Evolutionary conservation across 2,329 filamentous ascomycete species (phyloP).

Genomic region (Alternaria postmessia): DNA sequence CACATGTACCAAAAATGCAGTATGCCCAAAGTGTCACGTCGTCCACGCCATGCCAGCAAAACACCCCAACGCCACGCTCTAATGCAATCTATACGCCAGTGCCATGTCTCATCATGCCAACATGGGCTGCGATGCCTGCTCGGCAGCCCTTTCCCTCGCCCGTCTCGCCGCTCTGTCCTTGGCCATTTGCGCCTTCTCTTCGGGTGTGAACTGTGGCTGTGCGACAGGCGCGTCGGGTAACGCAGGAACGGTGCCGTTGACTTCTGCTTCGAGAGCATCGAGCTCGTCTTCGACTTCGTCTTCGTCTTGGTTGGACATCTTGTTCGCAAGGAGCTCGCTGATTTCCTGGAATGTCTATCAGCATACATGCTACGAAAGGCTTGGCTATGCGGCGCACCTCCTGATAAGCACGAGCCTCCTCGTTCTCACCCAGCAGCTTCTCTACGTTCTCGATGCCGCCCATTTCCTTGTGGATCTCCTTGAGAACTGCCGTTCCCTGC

Average conservation of each 20-base stretch:
- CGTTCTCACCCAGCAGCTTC: slow-evolving; percentile 91
- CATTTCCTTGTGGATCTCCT: slow-evolving; percentile 95
- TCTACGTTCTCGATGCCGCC: slow-evolving; percentile 92
- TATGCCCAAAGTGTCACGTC: background rate
- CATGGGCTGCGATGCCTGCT: slow-evolving; percentile 48
- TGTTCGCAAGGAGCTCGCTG: slow-evolving; percentile 85
- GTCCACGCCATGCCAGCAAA: slow-evolving; percentile 13
- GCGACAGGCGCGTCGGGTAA: slow-evolving; percentile 53
- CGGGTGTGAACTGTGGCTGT: slow-evolving; percentile 41
- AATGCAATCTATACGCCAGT: slow-evolving; percentile 32
- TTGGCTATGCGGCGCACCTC: slow-evolving; percentile 63
- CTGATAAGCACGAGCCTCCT: slow-evolving; percentile 91
- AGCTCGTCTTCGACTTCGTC: slow-evolving; percentile 98
- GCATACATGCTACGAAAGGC: background rate
- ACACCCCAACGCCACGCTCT: slow-evolving; percentile 46
- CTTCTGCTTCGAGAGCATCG: slow-evolving; percentile 76
- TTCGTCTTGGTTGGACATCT: slow-evolving; percentile 93
- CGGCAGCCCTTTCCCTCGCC: slow-evolving; percentile 42
- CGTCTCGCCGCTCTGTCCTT: slow-evolving; percentile 45
- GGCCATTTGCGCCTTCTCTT: slow-evolving; percentile 39
- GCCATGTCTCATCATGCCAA: slow-evolving; percentile 38
- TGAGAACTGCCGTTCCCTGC: slow-evolving; percentile 87
- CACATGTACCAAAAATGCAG: slow-evolving; percentile 8
- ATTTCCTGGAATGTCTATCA: slow-evolving; percentile 72
- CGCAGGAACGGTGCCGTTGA: slow-evolving; percentile 48